Evolutionary conservation across 1,284 basidiomycete species (phyloP).

Genomic region (Apiotrichum siamense): DNA sequence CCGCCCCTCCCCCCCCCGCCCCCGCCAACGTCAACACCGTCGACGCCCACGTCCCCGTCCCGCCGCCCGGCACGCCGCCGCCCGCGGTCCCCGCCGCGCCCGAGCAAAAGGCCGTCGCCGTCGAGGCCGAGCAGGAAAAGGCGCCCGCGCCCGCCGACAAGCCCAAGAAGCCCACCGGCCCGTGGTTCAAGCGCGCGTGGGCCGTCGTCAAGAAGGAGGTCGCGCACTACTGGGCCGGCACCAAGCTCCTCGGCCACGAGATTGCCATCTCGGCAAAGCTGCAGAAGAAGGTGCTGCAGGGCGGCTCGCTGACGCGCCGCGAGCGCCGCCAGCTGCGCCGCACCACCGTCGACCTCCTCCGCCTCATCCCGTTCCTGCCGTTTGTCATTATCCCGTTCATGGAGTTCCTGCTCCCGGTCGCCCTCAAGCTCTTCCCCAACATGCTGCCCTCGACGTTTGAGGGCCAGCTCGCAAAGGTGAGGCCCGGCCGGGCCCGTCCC

Average conservation of each 20-base stretch:
- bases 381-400: constrained; percentile 97
- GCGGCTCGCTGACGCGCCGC: constrained; percentile 82
- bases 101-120: constrained; percentile 13
- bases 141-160: constrained; percentile 52
- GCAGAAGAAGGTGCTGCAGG: constrained; percentile 86
- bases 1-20: constrained; percentile 11
- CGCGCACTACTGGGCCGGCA: constrained; percentile 94
- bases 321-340: constrained; percentile 90
- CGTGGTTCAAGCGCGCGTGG: constrained; percentile 55
- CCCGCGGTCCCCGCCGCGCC: constrained; percentile 25
- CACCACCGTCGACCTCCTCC: constrained; percentile 85
- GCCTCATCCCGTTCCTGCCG: constrained; percentile 89
- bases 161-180: constrained; percentile 35
- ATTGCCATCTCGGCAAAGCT: constrained; percentile 83
- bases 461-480: constrained; percentile 84
- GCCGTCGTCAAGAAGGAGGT: constrained; percentile 93
- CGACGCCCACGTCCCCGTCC: constrained; percentile 13
- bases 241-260: constrained; percentile 90
- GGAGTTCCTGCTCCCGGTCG: constrained; percentile 94
- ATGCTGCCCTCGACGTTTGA: constrained; percentile 99
- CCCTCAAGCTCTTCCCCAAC: constrained; percentile 95
- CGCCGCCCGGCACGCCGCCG: constrained; percentile 30
- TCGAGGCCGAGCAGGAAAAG: constrained; percentile 62
- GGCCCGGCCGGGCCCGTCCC: constrained; percentile 28
- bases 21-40: neutral